Evolutionary conservation across 306 rosid genomes (phyloP).

Genomic region (Echinosophora koreensis): DNA sequence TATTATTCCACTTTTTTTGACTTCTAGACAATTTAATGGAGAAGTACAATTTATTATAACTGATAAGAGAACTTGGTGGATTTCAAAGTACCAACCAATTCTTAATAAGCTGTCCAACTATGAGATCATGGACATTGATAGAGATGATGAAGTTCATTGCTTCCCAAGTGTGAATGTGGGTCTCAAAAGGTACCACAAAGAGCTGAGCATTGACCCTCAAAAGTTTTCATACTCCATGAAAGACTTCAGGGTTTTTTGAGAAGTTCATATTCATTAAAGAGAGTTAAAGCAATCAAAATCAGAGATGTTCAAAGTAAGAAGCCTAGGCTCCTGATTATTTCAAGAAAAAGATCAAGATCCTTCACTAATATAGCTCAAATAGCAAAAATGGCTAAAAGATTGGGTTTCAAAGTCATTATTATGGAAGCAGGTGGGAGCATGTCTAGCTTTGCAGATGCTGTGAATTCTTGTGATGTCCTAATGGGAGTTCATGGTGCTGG

Average conservation of each 20-base stretch:
- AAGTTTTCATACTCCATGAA: constrained; percentile 68
- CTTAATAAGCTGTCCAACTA: constrained; percentile 68
- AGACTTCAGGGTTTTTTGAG: constrained; percentile 76
- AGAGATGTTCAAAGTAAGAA: constrained; percentile 41
- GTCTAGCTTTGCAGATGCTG: constrained; percentile 59
- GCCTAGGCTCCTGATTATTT: constrained; percentile 73
- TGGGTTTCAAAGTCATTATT: constrained; percentile 69
- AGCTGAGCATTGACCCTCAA: constrained; percentile 69
- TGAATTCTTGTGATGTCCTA: constrained; percentile 88
- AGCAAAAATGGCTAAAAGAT: constrained; percentile 56
- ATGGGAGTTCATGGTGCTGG: constrained; percentile 99
- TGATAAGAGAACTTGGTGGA: constrained; percentile 59
- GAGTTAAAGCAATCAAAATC: constrained; percentile 54
- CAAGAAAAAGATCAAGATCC: constrained; percentile 72
- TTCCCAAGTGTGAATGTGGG: constrained; percentile 77
- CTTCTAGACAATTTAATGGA: constrained; percentile 70
- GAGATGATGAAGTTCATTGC: constrained; percentile 70
- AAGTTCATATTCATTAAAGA: constrained; percentile 62
- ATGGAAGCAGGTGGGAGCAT: constrained; percentile 61
- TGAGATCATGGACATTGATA: constrained; percentile 66
- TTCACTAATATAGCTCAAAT: constrained; percentile 72
- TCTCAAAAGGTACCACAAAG: constrained; percentile 65
- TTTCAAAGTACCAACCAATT: constrained; percentile 55
- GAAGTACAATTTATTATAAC: constrained; percentile 77
- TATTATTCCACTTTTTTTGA: constrained; percentile 74